phyloP scores from a whole-genome alignment of 2,329 filamentous ascomycete species.

The Thermothelomyces thermophilus region DNA sequence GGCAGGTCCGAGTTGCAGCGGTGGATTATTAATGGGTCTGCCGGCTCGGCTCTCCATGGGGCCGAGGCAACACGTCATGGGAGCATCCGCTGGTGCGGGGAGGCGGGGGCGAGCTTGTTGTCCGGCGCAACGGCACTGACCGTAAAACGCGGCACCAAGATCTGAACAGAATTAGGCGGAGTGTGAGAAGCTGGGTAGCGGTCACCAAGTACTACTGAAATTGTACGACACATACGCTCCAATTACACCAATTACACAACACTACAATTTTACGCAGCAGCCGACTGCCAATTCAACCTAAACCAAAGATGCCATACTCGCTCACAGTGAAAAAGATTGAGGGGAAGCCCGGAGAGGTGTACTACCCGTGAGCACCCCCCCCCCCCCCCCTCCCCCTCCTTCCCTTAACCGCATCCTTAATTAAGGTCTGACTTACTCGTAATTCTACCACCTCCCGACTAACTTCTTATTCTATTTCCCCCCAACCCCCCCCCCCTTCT shows the following conservation, averaged over 20 bases:
- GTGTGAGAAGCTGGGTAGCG: not conserved
- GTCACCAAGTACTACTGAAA: not conserved
- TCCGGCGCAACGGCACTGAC: not conserved
- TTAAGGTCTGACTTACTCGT: too few species aligned
- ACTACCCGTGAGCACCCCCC: slow-evolving; percentile 58
- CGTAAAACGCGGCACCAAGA: not conserved
- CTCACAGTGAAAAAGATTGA: slow-evolving; percentile 63
- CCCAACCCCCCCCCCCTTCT: too few species aligned
- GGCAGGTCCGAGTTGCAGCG: not conserved
- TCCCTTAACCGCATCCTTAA: too few species aligned
- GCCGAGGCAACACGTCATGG: slow-evolving; percentile 21
- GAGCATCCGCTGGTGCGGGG: slow-evolving; percentile 17
- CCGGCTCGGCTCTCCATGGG: slow-evolving; percentile 8
- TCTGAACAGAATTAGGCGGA: not conserved
- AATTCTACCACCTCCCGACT: too few species aligned
- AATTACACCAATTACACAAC: not conserved
- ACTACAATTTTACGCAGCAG: not conserved
- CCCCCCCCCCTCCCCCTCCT: too few species aligned
- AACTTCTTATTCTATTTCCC: too few species aligned
- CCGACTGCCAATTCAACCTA: not conserved
- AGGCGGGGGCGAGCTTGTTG: slow-evolving; percentile 6
- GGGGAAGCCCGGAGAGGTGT: slow-evolving; percentile 82
- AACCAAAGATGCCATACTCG: slow-evolving; percentile 43
- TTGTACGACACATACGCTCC: not conserved
- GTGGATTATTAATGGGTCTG: slow-evolving; percentile 11